Base-by-base conservation (phyloP, 2,329 filamentous ascomycete species). In the Xylaria sp. region DNA sequence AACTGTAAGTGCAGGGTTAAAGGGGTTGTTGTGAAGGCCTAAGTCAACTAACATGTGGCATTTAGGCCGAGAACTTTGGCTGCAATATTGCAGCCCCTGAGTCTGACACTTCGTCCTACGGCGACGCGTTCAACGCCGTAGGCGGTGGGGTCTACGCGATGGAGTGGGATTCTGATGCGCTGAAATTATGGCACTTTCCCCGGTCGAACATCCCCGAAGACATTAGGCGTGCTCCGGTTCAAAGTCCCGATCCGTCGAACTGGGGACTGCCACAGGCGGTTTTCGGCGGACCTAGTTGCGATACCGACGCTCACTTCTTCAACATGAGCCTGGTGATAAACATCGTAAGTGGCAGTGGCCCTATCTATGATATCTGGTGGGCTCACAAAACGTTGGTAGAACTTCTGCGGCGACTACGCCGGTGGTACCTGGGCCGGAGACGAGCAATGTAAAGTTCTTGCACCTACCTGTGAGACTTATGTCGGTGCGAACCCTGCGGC, bases 391-490 rank as follows among this genome's bases (percentile, higher is more conserved):
- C n/a, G n/a, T 17, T 4, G 6, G 5, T 41, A 80, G 77, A 78
- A 89, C 47, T 91, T 94, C 69, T 94, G 91, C 66, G 90, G 90
- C 21, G 84, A 87, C 64, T 92, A 88, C 79, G 89, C 88, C 0
- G 85, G 71, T 39, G 69, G 69, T 4, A 66, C 72, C 16, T 81
- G 79, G 78, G 69, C 67, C 17, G 62, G 62, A 4, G 62, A 67
- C 11, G 72, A 75, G 16, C 66, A 72, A 13, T 80, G 77, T 59
- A 64, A 64, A 50, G 52, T 62, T 8, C 67, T 72, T n/a, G 77
- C 77, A 0, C 63, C 73, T 4, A 78, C 76, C 2, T 81, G 78
- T 57, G 58, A 68, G 19, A 73, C 79, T 48, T 81, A 73, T 59
- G 79, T 82, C 9, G 77, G 73, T 16, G 67, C 65, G 1, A 77